Percentiles rank a stretch among this genome's conserved stretches.
These are phyloP conservation scores for Chlamydomonas sphaeroides DNA, from an alignment of 139 green algal species.

Conservation along the genomic window DNA sequence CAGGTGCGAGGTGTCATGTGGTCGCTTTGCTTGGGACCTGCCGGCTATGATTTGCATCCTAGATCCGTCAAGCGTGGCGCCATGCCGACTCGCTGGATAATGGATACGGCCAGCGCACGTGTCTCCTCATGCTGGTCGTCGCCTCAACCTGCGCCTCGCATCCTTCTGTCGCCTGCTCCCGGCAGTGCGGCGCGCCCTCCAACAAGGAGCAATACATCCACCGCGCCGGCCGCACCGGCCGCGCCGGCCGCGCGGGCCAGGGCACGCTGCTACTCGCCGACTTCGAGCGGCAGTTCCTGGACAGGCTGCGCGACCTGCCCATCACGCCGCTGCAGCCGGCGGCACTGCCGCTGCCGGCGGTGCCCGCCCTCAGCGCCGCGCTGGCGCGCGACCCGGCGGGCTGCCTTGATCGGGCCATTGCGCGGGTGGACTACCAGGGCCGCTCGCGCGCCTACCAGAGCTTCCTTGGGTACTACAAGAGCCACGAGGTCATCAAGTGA, in stretches of 20 bases:
- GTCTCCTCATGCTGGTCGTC: no score
- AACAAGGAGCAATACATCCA: slow-evolving; percentile 96
- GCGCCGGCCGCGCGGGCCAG: slow-evolving; percentile 89
- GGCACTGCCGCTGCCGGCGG: neutral
- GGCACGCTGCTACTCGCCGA: slow-evolving; percentile 91
- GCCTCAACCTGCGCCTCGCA: no score
- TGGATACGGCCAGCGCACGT: no score
- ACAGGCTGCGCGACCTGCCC: slow-evolving; percentile 24
- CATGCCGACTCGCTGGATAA: no score
- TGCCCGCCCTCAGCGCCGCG: neutral
- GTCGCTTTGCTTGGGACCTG: no score
- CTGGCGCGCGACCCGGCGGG: slow-evolving; percentile 2
- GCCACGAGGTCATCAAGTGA: slow-evolving; percentile 45
- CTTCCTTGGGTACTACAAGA: slow-evolving; percentile 91
- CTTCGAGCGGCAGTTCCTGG: slow-evolving; percentile 51
- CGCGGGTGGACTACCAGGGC: slow-evolving; percentile 42
- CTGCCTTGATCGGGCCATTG: neutral
- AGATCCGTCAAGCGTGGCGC: no score
- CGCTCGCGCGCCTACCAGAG: slow-evolving; percentile 71
- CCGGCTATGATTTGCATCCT: no score
- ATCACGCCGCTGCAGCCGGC: slow-evolving; percentile 9
- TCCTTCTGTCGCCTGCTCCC: no score
- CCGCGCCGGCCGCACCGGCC: slow-evolving; percentile 92
- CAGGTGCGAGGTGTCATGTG: slow-evolving; percentile 83
- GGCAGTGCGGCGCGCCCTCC: slow-evolving; percentile 74